phyloP scores from a whole-genome alignment of 805 yeast genomes.

The Lachancea sp. region DNA sequence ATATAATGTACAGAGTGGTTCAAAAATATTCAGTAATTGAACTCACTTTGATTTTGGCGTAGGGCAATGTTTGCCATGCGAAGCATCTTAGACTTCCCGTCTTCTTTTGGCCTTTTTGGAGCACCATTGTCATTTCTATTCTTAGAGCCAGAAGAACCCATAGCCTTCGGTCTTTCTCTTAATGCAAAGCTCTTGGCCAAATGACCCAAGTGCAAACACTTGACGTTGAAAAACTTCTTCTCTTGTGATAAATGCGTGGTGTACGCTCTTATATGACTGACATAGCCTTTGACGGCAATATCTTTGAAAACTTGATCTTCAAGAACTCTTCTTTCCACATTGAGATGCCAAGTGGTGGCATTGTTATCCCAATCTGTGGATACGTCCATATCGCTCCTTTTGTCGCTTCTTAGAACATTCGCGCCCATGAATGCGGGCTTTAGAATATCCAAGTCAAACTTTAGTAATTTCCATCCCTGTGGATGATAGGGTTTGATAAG shows the following conservation, averaged over 20 bases:
- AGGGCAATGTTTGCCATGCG: slow-evolving; percentile 67
- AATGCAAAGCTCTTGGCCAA: slow-evolving; percentile 91
- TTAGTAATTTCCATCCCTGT: slow-evolving; percentile 43
- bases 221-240: slow-evolving; percentile 73
- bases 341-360: slow-evolving; percentile 94
- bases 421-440: slow-evolving; percentile 32
- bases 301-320: slow-evolving; percentile 56
- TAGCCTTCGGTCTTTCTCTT: slow-evolving; percentile 86
- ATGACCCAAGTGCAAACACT: slow-evolving; percentile 86
- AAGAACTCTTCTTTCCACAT: slow-evolving; percentile 81
- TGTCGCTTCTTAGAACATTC: slow-evolving; percentile 32
- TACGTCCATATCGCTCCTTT: slow-evolving; percentile 25
- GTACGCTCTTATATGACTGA: slow-evolving; percentile 88
- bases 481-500: slow-evolving; percentile 54
- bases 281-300: slow-evolving; percentile 72
- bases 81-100: slow-evolving; percentile 66
- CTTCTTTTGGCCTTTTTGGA: slow-evolving; percentile 45
- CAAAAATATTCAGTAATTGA: slow-evolving; percentile 40
- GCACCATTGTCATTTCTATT: slow-evolving; percentile 26
- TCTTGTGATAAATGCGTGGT: slow-evolving; percentile 88
- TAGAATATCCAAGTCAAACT: slow-evolving; percentile 42
- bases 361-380: slow-evolving; percentile 76
- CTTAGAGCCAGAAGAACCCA: slow-evolving; percentile 34
- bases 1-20: neutral
- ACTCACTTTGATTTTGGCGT: slow-evolving; percentile 61